These are phyloP conservation scores for Auricularia sp. DNA, from an alignment of 768 basidiomycete genomes.

Conservation along the genomic window DNA sequence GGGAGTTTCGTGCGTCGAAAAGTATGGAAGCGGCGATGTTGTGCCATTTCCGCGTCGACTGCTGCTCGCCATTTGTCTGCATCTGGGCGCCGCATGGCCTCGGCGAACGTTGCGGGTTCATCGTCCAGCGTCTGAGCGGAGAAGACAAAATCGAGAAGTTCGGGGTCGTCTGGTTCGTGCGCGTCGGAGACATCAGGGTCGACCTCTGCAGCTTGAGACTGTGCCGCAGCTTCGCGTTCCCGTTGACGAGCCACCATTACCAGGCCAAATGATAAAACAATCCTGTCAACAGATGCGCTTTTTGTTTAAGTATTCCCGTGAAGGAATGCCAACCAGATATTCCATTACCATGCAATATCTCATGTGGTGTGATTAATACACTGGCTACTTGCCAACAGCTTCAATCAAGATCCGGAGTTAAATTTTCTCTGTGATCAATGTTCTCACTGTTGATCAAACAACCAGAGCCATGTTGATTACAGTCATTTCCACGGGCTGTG, in stretches of 20 bases:
- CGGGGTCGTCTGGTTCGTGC: not conserved
- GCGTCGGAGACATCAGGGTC: not conserved
- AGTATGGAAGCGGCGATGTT: conserved; percentile 13
- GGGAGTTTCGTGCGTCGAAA: conserved; percentile 10
- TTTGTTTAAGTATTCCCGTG: no score
- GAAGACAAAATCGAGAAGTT: not conserved
- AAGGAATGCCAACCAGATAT: no score
- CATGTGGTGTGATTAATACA: no score
- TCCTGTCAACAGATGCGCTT: no score
- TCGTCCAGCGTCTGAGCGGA: not conserved
- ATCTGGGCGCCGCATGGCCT: conserved; percentile 14
- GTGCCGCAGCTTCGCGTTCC: not conserved
- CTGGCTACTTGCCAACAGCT: no score
- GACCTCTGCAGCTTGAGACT: not conserved
- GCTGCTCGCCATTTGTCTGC: conserved; percentile 15
- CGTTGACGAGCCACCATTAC: not conserved
- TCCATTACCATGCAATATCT: no score
- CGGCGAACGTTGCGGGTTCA: conserved; percentile 13
- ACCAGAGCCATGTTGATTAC: no score
- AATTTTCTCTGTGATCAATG: no score
- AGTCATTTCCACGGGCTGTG: no score
- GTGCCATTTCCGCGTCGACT: conserved; percentile 14
- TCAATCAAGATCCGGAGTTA: no score
- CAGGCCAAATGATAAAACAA: no score
- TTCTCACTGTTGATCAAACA: no score